Conservation (phyloP, 2,329 filamentous ascomycete genomes). For the Hypoxylon rubiginosum region DNA sequence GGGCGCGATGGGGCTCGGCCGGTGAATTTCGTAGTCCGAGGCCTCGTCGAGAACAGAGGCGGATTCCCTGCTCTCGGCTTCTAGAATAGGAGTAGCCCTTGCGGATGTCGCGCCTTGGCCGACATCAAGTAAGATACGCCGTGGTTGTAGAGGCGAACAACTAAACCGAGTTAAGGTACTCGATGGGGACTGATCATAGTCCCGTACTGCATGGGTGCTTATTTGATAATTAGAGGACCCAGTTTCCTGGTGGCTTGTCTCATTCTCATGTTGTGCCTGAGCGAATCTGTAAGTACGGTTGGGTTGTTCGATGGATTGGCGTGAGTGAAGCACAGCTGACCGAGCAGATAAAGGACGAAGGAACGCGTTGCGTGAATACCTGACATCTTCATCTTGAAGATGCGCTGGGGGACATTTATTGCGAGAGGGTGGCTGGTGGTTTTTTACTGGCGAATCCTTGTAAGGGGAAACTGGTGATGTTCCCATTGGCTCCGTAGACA, state of each 20-base stretch:
- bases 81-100: slow-evolving; percentile 7
- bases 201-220: background rate
- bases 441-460: slow-evolving; percentile 3
- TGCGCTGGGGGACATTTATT: slow-evolving; percentile 2
- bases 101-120: slow-evolving; percentile 8
- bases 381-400: slow-evolving; percentile 13
- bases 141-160: slow-evolving; percentile 35
- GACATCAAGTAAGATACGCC: slow-evolving; percentile 15
- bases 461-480: slow-evolving; percentile 2
- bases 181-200: background rate
- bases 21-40: slow-evolving; percentile 49
- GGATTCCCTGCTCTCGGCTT: slow-evolving; percentile 1
- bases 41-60: background rate
- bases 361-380: slow-evolving; percentile 5
- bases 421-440: slow-evolving; percentile 9
- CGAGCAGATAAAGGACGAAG: slow-evolving; percentile 26
- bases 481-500: background rate
- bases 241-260: background rate
- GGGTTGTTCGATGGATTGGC: slow-evolving; percentile 1
- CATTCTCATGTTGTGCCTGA: background rate
- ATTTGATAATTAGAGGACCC: background rate
- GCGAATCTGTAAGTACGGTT: background rate
- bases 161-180: slow-evolving; percentile 17
- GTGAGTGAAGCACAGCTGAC: slow-evolving; percentile 9
- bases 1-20: slow-evolving; percentile 54